Evolutionary conservation across 495 filamentous ascomycete genomes (phyloP), one percentile per base, ranked within the genome.

Genomic region (Podospora fimiseda): DNA sequence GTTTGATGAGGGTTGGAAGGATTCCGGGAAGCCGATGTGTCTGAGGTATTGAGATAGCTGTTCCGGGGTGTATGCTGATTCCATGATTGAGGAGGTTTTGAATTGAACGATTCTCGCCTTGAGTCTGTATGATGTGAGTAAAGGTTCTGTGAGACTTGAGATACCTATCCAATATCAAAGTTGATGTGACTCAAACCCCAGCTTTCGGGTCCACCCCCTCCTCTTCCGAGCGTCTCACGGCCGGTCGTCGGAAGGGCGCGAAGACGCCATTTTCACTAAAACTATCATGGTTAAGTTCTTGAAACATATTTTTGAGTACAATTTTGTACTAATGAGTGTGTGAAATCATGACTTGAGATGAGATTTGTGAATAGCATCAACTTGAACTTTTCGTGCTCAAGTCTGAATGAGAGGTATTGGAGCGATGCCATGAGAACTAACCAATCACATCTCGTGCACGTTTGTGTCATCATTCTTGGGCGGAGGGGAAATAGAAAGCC

Each of bases 21-120:
- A 53, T 1, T 38, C 27, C 15, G 63, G 61, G 14, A 70, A 60
- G 43, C 62, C 58, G 52, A 70, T 53, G 48, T 63, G 43, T 23
- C 40, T 22, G 50, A 70, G 53, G 50, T 66, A 70, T 9, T 53
- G 27, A 21, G 57, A 37, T 2, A 65, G 39, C 22, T 62, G 62
- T 33, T 46, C 30, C 2, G 59, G 51, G 22, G 48, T 50, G 54
- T 62, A 58, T 14, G 52, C 59, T 41, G 52, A 57, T 43, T 52
- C 49, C 41, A 47, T 55, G 5, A 15, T 43, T 42, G 40, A 27
- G 1, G 22, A n/a, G 41, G 8, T 3, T 13, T 1, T 37, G 19
- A 20, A 19, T 20, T 40, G n/a, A n/a, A n/a, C n/a, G n/a, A n/a
- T n/a, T n/a, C n/a, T n/a, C n/a, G n/a, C n/a, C n/a, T n/a, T n/a